Percentiles rank a stretch among this genome's conserved stretches.
Conservation (phyloP, 2,329 filamentous ascomycete species). For the Diplodia sapinea region DNA sequence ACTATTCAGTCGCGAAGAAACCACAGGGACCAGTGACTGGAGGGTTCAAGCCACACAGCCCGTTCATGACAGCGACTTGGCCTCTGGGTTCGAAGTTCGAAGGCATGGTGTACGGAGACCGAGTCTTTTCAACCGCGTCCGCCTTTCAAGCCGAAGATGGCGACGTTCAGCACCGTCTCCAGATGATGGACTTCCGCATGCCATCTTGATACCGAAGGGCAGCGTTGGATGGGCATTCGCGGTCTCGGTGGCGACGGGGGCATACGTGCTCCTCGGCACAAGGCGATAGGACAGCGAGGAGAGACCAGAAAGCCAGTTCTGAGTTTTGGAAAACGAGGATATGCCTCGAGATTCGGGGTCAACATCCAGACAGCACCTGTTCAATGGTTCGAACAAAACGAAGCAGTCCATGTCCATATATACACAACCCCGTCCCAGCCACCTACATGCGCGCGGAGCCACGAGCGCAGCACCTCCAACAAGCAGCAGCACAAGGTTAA, state of each 20-base stretch:
- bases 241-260: neutral
- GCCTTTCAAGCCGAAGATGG: neutral
- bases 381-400: too few species aligned
- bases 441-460: too few species aligned
- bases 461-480: too few species aligned
- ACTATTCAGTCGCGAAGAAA: too few species aligned
- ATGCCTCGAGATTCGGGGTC: too few species aligned
- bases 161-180: neutral
- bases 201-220: neutral
- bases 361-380: neutral
- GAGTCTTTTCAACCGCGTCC: neutral
- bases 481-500: too few species aligned
- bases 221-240: neutral
- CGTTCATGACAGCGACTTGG: neutral
- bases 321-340: too few species aligned
- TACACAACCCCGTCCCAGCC: too few species aligned
- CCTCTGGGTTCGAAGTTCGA: neutral
- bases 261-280: neutral
- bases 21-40: too few species aligned
- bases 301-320: neutral
- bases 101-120: neutral
- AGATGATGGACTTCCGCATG: neutral
- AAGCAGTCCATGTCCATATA: too few species aligned
- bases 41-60: too few species aligned
- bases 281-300: neutral